Base-by-base conservation (phyloP, 2,329 filamentous ascomycete genomes). In the Epicoccum nigrum region DNA sequence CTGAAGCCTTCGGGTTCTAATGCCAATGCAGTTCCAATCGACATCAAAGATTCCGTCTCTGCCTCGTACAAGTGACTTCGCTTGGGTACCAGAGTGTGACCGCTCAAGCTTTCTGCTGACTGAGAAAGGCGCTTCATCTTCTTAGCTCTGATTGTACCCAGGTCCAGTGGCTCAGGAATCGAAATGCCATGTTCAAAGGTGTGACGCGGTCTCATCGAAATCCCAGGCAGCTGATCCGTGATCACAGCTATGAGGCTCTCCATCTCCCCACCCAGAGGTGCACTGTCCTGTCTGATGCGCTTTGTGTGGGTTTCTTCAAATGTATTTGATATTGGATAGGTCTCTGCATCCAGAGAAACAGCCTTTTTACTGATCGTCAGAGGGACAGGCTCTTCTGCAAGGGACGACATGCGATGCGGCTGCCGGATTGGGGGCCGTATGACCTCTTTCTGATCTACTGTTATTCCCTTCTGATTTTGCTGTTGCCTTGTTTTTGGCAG, bases 1-100 rank as follows among this genome's bases (percentile, higher is more conserved):
- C 25, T 37, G 15, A 58, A 15, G 4, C 4, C 30, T 17, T 60
- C 57, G 4, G 55, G 52, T 1, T 45, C 38, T 7, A 39, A 39
- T 7, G 43, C 49, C 0, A 27, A n/a, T n/a, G 15, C 21, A 27
- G 46, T 49, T 19, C 20, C 44, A 23, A 46, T 32, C 2, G 51
- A 54, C 11, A 52, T 34, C 7, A 41, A 19, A 7, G 30, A 50
- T 3, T 13, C 15, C 6, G 12, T 2, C 5, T 38, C 38, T 2
- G 16, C 25, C 25, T n/a, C 17, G 4, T 23, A 1, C n/a, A 11
- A 23, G 13, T 4, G 4, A 19, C 11, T 13, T n/a, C 15, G 1
- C 6, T 38, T 1, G 4, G 15, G 3, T 37, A 15, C 13, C 6
- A 12, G 39, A n/a, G 16, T 2, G 4, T 13, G 1, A 6, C 1